Evolutionary conservation across 2,329 filamentous ascomycete species (phyloP).

Genomic region (Pleoardoris graminearum): DNA sequence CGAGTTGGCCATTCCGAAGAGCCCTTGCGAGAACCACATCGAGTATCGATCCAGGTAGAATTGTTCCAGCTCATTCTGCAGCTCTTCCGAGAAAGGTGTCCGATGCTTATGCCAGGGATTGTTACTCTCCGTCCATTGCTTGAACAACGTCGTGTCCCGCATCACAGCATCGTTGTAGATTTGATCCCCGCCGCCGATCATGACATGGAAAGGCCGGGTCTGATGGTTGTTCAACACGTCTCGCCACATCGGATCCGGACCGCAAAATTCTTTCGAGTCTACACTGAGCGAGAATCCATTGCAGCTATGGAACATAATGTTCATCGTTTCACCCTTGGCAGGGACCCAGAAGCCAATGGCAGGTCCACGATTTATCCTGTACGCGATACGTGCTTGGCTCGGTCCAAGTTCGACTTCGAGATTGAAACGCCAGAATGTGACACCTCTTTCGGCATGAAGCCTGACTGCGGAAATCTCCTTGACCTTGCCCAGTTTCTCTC

Average conservation of each 20-base stretch:
- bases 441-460: constrained; percentile 80
- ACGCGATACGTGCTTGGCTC: constrained; percentile 83
- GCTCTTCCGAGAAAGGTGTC: constrained; percentile 73
- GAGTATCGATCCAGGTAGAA: constrained; percentile 90
- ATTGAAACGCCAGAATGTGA: constrained; percentile 97
- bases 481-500: constrained; percentile 79
- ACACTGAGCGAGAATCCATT: constrained; percentile 89
- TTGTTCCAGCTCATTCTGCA: constrained; percentile 84
- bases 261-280: constrained; percentile 78
- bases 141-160: constrained; percentile 74
- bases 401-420: constrained; percentile 84
- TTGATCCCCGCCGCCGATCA: constrained; percentile 96
- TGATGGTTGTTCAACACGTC: constrained; percentile 94
- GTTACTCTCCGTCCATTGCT: constrained; percentile 80
- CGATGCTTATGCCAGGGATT: constrained; percentile 79
- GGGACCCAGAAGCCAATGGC: constrained; percentile 95
- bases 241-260: constrained; percentile 94
- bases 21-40: constrained; percentile 94
- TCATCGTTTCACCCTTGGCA: constrained; percentile 82
- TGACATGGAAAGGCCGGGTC: constrained; percentile 91
- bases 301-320: constrained; percentile 98
- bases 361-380: constrained; percentile 91
- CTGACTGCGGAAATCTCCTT: constrained; percentile 81
- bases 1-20: constrained; percentile 88
- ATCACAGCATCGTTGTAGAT: constrained; percentile 91